Evolutionary conservation across 2,329 filamentous ascomycete species (phyloP).

Genomic region (Pseudophaeomoniella oleicola): DNA sequence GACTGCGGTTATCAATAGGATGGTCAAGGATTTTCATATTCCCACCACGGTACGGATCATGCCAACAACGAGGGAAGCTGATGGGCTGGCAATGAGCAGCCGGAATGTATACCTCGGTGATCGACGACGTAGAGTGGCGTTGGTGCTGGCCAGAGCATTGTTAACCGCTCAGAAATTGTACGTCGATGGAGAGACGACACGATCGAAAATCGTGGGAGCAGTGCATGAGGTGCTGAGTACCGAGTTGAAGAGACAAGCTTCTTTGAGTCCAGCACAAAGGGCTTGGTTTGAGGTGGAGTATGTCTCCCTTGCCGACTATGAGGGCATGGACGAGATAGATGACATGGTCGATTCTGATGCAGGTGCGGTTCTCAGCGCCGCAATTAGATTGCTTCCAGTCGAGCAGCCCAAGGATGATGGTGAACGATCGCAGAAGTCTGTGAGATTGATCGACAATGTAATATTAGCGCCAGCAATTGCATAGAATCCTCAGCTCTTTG

Average conservation of each 20-base stretch:
- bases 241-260: slow-evolving; percentile 46
- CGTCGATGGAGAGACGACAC: slow-evolving; percentile 33
- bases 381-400: slow-evolving; percentile 75
- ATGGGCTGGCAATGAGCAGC: slow-evolving; percentile 82
- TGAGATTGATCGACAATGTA: slow-evolving; percentile 89
- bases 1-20: slow-evolving; percentile 71
- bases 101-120: slow-evolving; percentile 83
- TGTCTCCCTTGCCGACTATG: slow-evolving; percentile 74
- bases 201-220: slow-evolving; percentile 56
- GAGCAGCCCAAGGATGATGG: slow-evolving; percentile 61
- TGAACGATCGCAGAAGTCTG: slow-evolving; percentile 58
- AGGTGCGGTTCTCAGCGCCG: slow-evolving; percentile 78
- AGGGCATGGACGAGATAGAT: slow-evolving; percentile 69
- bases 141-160: slow-evolving; percentile 57
- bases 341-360: slow-evolving; percentile 56
- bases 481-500: not conserved
- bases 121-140: slow-evolving; percentile 55
- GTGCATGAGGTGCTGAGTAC: slow-evolving; percentile 47
- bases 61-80: slow-evolving; percentile 58
- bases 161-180: slow-evolving; percentile 57
- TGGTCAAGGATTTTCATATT: slow-evolving; percentile 79
- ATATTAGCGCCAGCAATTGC: slow-evolving; percentile 38
- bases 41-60: slow-evolving; percentile 60
- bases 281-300: slow-evolving; percentile 78
- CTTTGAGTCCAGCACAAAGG: slow-evolving; percentile 43